phyloP scores from a whole-genome alignment of 176 grass and related monocot species.

The Triticum aestivum region DNA sequence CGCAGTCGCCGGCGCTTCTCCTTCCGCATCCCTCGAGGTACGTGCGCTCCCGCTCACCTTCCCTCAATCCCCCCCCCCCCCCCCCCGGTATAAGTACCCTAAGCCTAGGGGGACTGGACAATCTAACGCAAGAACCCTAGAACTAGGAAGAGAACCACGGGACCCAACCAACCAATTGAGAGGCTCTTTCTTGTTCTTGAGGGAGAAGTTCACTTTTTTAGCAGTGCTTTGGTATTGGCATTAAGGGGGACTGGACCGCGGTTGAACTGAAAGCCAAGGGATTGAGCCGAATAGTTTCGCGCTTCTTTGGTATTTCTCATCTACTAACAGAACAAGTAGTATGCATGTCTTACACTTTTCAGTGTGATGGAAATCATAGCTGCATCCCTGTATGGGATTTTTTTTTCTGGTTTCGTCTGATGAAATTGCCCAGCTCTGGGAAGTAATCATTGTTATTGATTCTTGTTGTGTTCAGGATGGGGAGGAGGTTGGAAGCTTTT shows the following conservation, averaged over 20 bases:
- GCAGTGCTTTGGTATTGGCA: no score
- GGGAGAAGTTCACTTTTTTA: not conserved
- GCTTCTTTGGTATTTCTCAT: not conserved
- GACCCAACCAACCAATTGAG: not conserved
- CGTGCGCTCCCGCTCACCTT: no score
- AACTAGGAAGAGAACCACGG: not conserved
- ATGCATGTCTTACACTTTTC: not conserved
- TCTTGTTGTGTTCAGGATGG: not conserved
- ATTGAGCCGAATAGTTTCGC: not conserved
- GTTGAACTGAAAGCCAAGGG: not conserved
- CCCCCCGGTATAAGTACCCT: not conserved
- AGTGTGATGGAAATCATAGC: not conserved
- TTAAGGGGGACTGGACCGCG: not conserved
- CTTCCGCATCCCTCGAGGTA: not conserved
- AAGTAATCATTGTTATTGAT: not conserved
- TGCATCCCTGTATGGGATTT: not conserved
- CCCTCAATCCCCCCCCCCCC: no score
- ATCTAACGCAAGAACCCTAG: not conserved
- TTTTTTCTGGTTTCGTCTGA: not conserved
- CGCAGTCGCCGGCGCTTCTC: not conserved
- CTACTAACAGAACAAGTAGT: not conserved
- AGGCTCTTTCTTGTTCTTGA: not conserved
- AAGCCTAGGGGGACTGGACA: not conserved
- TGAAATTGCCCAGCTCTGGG: not conserved
- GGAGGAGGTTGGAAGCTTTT: no score